These are phyloP conservation scores for Nicotiana tomentosiformis DNA, from an alignment of 257 asterid genomes.

Conservation along the genomic window DNA sequence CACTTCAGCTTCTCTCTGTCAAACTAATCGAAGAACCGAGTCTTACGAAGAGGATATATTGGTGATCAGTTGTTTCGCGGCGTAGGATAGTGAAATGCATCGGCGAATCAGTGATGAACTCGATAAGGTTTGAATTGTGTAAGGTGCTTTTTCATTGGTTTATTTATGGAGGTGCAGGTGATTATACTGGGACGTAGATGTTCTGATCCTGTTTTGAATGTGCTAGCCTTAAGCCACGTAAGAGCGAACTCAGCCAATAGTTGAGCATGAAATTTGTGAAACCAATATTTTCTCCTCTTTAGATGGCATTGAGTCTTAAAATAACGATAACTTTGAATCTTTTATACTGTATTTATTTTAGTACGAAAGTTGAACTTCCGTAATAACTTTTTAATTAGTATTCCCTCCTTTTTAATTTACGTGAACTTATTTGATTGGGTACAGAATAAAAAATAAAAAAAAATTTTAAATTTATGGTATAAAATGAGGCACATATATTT, in stretches of 20 bases:
- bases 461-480: too few relatives aligned
- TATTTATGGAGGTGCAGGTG: background rate
- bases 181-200: background rate
- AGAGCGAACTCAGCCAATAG: background rate
- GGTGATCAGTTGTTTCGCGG: background rate
- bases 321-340: background rate
- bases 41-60: background rate
- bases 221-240: background rate
- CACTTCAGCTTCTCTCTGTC: slow-evolving; percentile 9
- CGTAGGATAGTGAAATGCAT: background rate
- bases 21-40: background rate
- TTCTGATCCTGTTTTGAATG: background rate
- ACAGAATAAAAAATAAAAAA: too few relatives aligned
- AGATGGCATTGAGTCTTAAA: background rate
- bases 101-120: background rate
- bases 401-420: too few relatives aligned
- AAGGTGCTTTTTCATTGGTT: background rate
- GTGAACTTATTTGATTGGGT: too few relatives aligned
- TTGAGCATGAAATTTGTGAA: background rate
- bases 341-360: background rate
- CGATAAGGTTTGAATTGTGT: background rate
- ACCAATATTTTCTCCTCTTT: background rate
- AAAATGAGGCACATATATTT: too few relatives aligned
- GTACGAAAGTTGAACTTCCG: background rate
- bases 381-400: background rate